Conservation (phyloP, 176 grass and related monocot genomes). For the Oryza coarctata region DNA sequence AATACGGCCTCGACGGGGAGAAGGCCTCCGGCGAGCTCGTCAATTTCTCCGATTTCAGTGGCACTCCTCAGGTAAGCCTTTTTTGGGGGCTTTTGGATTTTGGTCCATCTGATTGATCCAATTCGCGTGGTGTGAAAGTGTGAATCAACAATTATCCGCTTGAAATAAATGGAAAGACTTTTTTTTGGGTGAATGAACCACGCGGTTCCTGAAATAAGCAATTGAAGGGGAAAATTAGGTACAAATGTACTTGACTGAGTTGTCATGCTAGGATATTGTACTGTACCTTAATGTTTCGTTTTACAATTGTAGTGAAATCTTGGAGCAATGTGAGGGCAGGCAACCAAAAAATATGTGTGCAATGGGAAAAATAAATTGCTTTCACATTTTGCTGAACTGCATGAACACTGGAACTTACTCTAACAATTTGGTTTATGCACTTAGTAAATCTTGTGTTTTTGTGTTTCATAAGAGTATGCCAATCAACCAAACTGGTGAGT, state of each 20-base stretch:
- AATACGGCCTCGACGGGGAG: conserved; percentile 44
- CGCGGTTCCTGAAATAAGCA: neutral
- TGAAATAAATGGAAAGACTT: neutral
- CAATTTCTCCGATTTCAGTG: conserved; percentile 56
- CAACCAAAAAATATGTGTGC: neutral
- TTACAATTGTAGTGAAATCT: neutral
- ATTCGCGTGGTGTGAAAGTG: neutral
- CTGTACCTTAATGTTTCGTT: neutral
- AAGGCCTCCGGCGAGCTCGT: conserved; percentile 63
- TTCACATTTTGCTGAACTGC: neutral
- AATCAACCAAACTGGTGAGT: neutral
- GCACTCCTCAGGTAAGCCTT: conserved; percentile 52
- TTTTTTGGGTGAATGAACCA: neutral
- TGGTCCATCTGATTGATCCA: neutral
- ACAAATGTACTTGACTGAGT: neutral
- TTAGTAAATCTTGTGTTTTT: neutral
- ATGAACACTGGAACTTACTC: neutral
- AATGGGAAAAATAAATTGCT: neutral
- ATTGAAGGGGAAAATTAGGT: neutral
- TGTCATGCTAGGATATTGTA: neutral
- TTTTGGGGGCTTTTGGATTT: neutral
- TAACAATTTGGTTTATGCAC: neutral
- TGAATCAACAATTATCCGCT: neutral
- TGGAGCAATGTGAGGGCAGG: neutral
- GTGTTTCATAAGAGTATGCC: neutral